Base-by-base conservation (phyloP, 2,329 filamentous ascomycete species). In the Epichloe glyceriae region DNA sequence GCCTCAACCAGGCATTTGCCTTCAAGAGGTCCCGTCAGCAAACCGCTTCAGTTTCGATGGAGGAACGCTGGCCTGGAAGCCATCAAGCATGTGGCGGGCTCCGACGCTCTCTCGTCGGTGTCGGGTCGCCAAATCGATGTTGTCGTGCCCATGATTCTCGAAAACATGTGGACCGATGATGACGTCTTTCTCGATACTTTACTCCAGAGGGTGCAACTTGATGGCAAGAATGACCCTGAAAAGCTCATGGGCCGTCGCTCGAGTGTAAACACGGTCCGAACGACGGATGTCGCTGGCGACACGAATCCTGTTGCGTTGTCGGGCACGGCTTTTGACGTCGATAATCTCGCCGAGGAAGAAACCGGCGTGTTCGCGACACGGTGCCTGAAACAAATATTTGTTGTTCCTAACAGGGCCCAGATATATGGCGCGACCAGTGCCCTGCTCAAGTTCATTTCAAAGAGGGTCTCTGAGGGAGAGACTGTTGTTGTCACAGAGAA, bases 331-430 rank as follows among this genome's bases (percentile, higher is more conserved):
- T 84, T 84, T 22, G 91, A 96, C 62, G 88, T 88, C 26, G 93
- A 97, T 67, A 88, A 85, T 64, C 72, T 93, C 53, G 90, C 88
- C 2, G 90, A 97, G 67, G 84, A 95, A 69, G 86, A 94, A 61
- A 88, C 89, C 15, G 86, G 86, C 30, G 74, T 94, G 7, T 72
- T 94, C 55, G 91, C 93, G 4, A 74, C 95, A 58, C 84, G 89
- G 60, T 94, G 89, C 62, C 71, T 98, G 50, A 87, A 91, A 67
- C 83, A 85, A 59, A 86, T 96, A 45, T 95, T 95, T 60, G 75
- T 86, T 33, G 81, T 83, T 8, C 88, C 89, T 55, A 95, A 89
- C 61, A 77, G 88, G 50, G 76, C 82, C 8, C 91, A 96, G 64
- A 84, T 95, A 44, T 82, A 89, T 51, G 73, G 80, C 39, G 88